Evolutionary conservation across 805 yeast species (phyloP).

Genomic region (Starmerella floricola): DNA sequence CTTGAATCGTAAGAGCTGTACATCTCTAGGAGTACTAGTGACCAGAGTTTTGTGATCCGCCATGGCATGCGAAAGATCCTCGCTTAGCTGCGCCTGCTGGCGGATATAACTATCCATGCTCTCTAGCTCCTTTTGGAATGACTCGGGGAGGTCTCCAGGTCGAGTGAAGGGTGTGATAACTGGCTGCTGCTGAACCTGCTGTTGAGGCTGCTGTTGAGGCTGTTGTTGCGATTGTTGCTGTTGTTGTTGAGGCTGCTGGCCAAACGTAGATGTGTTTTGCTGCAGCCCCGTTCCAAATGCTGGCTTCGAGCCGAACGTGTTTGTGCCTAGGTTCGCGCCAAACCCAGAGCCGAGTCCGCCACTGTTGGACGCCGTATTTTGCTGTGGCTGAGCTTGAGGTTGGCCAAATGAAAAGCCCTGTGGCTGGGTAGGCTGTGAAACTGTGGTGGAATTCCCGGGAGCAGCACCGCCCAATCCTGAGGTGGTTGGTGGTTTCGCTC

Average conservation of each 20-base stretch:
- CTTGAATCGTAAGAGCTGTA: constrained; percentile 40
- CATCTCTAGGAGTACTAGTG: constrained; percentile 44
- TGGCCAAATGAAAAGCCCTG: constrained; percentile 28
- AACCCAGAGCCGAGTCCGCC: constrained; percentile 4
- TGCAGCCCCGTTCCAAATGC: too few relatives aligned
- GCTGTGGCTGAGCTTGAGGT: constrained; percentile 5
- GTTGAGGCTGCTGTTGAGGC: constrained; percentile 15
- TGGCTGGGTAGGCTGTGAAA: neutral
- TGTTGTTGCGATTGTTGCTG: constrained; percentile 2
- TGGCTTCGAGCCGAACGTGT: constrained; percentile 4
- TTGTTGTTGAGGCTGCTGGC: constrained; percentile 15
- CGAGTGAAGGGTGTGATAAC: constrained; percentile 45
- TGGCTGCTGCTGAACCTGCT: constrained; percentile 20
- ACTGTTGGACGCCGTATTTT: neutral
- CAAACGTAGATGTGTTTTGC: constrained; percentile 27
- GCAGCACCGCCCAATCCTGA: constrained; percentile 23
- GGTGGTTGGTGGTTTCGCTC: constrained; percentile 19
- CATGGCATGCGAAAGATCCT: constrained; percentile 37
- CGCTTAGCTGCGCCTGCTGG: constrained; percentile 41
- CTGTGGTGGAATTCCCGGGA: constrained; percentile 24
- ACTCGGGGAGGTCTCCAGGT: constrained; percentile 46
- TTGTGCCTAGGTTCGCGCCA: neutral
- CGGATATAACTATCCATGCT: constrained; percentile 43
- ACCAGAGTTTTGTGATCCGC: constrained; percentile 32
- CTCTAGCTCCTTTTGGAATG: constrained; percentile 43